Conservation (phyloP, 129 eudicot species). For the Sambucus nigra region DNA sequence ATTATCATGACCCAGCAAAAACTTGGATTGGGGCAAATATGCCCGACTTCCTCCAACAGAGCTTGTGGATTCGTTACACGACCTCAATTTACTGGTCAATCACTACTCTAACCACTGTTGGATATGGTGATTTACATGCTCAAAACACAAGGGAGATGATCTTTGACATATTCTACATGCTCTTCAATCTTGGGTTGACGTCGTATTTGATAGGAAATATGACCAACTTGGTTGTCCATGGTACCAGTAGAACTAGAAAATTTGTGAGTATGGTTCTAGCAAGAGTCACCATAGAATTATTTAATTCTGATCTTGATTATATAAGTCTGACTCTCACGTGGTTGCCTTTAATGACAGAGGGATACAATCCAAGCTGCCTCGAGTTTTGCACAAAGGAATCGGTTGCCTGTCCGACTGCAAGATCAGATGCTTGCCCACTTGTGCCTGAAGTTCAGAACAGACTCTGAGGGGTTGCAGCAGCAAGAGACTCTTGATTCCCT, state of each 20-base stretch:
- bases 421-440: conserved; percentile 98
- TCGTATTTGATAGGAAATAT: conserved; percentile 88
- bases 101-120: conserved; percentile 84
- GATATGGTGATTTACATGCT: conserved; percentile 90
- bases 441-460: conserved; percentile 76
- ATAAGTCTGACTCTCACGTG: no score
- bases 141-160: conserved; percentile 82
- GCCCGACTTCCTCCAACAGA: conserved; percentile 33
- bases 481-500: conserved; percentile 92
- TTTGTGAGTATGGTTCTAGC: conserved; percentile 47
- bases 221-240: conserved; percentile 93
- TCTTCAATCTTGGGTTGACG: conserved; percentile 82
- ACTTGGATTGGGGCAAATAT: conserved; percentile 74
- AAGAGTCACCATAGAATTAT: no score
- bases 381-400: conserved; percentile 88
- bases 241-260: conserved; percentile 72
- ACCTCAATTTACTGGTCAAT: conserved; percentile 91
- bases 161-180: conserved; percentile 76
- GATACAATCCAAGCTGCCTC: conserved; percentile 97
- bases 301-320: no score
- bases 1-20: conserved; percentile 42
- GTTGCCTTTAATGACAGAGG: conserved; percentile 47
- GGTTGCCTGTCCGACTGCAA: conserved; percentile 67
- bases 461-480: conserved; percentile 94
- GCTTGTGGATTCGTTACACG: conserved; percentile 67